A percentile compares a stretch with the other conserved stretches of the same genome.
Evolutionary conservation across 2,329 filamentous ascomycete species (phyloP).

Genomic region (Hypoxylon rubiginosum): DNA sequence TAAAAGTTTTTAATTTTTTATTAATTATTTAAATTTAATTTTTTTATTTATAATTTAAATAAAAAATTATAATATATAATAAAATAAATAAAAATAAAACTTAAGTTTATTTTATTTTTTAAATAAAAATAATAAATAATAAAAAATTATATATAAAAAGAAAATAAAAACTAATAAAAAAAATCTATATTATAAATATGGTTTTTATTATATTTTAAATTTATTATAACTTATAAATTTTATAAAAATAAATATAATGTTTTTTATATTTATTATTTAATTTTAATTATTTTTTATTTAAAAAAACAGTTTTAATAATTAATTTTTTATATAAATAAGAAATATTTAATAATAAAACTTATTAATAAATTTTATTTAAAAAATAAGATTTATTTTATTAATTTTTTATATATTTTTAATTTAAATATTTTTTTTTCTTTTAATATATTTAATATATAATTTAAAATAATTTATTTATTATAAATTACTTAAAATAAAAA

Average conservation of each 20-base stretch:
- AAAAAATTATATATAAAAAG: too few relatives aligned
- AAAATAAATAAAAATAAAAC: not conserved
- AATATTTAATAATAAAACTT: too few relatives aligned
- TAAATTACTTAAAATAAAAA: not conserved
- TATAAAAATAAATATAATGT: not conserved
- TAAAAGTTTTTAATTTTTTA: too few relatives aligned
- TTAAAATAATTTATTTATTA: not conserved
- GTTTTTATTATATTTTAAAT: not conserved
- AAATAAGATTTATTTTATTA: not conserved
- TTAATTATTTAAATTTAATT: not conserved
- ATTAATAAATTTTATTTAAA: not conserved
- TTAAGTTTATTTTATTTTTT: not conserved
- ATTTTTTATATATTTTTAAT: not conserved
- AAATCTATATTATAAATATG: too few relatives aligned
- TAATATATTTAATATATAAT: not conserved
- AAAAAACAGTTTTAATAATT: too few relatives aligned
- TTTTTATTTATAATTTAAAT: not conserved
- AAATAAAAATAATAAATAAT: not conserved
- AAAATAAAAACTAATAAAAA: too few relatives aligned
- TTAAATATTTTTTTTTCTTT: not conserved
- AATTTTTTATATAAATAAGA: too few relatives aligned
- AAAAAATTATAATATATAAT: not conserved
- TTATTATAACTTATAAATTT: not conserved
- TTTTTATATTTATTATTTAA: not conserved
- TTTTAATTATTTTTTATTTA: not conserved